These are phyloP conservation scores for Penicillium robsamsonii DNA, from an alignment of 495 filamentous ascomycete species.

Conservation along the genomic window DNA sequence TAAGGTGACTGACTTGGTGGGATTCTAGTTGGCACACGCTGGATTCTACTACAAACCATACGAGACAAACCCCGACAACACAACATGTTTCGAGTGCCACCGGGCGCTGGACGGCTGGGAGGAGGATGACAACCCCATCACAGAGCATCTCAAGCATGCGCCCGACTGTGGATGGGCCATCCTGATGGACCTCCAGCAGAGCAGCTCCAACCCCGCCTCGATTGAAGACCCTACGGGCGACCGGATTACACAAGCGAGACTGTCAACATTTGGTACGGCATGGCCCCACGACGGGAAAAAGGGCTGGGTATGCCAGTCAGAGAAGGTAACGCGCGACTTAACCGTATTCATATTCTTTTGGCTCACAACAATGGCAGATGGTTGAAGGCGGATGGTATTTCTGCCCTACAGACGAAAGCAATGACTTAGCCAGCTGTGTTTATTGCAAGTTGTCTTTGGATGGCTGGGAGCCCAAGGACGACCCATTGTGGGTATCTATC, in stretches of 20 bases:
- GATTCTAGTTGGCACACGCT: constrained; percentile 74
- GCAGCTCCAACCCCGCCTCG: constrained; percentile 59
- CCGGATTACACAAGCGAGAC: constrained; percentile 69
- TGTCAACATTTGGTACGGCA: constrained; percentile 67
- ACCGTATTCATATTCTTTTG: constrained; percentile 13
- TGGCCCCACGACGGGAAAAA: constrained; percentile 91
- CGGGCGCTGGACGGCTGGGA: constrained; percentile 88
- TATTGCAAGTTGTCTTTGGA: constrained; percentile 86
- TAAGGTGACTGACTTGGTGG: constrained; percentile 20
- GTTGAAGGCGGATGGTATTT: constrained; percentile 91
- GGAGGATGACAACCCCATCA: constrained; percentile 70
- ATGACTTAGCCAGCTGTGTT: constrained; percentile 82
- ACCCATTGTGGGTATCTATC: constrained; percentile 65
- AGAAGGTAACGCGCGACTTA: constrained; percentile 58
- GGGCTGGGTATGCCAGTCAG: constrained; percentile 82
- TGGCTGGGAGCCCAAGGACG: constrained; percentile 88
- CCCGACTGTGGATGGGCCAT: constrained; percentile 85
- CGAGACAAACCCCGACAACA: constrained; percentile 75
- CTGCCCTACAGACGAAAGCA: constrained; percentile 72
- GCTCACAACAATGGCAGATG: constrained; percentile 57
- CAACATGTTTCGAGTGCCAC: constrained; percentile 80
- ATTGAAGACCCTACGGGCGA: constrained; percentile 70
- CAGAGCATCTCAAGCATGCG: constrained; percentile 82
- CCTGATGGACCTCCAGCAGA: constrained; percentile 65
- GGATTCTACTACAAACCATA: constrained; percentile 87